A percentile compares a stretch with the other conserved stretches of the same genome.
Conservation (phyloP, 306 rosid species). For the Hylodesmum podocarpum region DNA sequence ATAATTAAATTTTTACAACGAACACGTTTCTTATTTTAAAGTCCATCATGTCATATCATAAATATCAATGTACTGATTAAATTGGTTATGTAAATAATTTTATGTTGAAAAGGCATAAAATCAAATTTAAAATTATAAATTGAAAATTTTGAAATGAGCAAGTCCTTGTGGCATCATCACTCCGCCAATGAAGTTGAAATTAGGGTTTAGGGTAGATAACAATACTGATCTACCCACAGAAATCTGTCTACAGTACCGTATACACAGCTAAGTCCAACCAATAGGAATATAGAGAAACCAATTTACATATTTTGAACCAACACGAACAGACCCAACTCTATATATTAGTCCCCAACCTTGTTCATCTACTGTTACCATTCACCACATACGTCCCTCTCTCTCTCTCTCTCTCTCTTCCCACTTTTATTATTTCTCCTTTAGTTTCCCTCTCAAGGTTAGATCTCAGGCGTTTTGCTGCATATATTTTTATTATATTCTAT, state of each 20-base stretch:
- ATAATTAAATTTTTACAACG: no score
- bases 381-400: not conserved
- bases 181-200: slow-evolving; percentile 25
- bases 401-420: not conserved
- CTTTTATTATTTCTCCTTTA: not conserved
- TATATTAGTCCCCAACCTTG: slow-evolving; percentile 28
- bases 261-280: slow-evolving; percentile 58
- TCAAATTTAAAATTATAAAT: no score
- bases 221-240: slow-evolving; percentile 40
- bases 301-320: slow-evolving; percentile 33
- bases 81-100: no score
- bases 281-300: slow-evolving; percentile 35
- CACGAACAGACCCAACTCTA: slow-evolving; percentile 17
- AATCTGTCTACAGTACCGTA: slow-evolving; percentile 31
- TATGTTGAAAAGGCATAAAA: no score
- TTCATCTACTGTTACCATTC: slow-evolving; percentile 43
- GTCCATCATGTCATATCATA: no score
- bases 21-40: no score
- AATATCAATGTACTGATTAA: no score
- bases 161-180: slow-evolving; percentile 6
- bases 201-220: slow-evolving; percentile 57
- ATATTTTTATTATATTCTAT: not conserved
- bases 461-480: slow-evolving; percentile 33
- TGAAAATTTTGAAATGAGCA: not conserved
- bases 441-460: slow-evolving; percentile 26